Conservation (phyloP, 768 basidiomycete genomes). For the Boletus edulis region DNA sequence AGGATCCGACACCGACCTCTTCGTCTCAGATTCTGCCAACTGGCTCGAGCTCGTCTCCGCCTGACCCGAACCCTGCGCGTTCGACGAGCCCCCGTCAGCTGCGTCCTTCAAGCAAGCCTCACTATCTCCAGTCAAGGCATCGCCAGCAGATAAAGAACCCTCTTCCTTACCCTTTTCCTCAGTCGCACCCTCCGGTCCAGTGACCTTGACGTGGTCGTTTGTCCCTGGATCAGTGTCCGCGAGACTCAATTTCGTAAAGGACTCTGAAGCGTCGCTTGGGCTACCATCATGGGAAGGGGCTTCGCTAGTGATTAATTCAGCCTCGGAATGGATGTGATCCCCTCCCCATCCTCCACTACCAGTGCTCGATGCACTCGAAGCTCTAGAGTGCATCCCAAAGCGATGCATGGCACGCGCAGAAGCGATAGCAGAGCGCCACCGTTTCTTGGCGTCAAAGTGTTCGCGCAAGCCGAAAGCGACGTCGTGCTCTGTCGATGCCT, state of each 20-base stretch:
- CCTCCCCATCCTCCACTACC: slow-evolving; percentile 39
- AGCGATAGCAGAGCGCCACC: slow-evolving; percentile 71
- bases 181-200: slow-evolving; percentile 24
- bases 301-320: slow-evolving; percentile 31
- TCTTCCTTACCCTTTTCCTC: slow-evolving; percentile 24
- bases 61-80: not conserved
- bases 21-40: slow-evolving; percentile 2
- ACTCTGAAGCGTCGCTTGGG: slow-evolving; percentile 19
- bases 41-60: not conserved
- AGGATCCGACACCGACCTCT: not conserved
- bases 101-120: slow-evolving; percentile 14
- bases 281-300: slow-evolving; percentile 34
- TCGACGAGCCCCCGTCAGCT: not conserved
- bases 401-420: slow-evolving; percentile 42
- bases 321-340: slow-evolving; percentile 25
- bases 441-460: slow-evolving; percentile 74
- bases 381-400: slow-evolving; percentile 27
- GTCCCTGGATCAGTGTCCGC: slow-evolving; percentile 35
- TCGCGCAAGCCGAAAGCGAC: slow-evolving; percentile 70
- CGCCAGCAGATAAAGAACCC: slow-evolving; percentile 15
- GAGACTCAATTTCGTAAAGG: slow-evolving; percentile 27
- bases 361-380: slow-evolving; percentile 26
- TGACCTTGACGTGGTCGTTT: slow-evolving; percentile 43
- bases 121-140: slow-evolving; percentile 21
- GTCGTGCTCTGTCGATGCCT: slow-evolving; percentile 70